Conservation (phyloP, 305 asterid species). For the Fraxinus floribunda region DNA sequence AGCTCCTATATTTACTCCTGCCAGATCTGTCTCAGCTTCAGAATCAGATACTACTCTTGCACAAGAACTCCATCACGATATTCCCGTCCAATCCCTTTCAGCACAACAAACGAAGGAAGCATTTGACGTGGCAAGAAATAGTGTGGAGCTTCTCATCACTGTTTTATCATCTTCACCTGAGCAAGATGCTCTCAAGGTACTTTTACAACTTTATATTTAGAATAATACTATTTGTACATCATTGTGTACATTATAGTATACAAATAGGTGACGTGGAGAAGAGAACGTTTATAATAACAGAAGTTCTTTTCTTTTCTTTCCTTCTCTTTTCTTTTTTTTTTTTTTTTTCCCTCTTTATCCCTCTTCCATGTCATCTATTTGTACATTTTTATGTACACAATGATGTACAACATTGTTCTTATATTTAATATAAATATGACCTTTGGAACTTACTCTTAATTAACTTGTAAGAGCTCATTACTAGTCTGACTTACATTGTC, state of each 20-base stretch:
- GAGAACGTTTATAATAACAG: too few species aligned
- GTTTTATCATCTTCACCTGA: constrained; percentile 95
- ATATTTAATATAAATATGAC: not conserved
- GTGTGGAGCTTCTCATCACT: constrained; percentile 84
- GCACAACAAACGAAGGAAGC: constrained; percentile 92
- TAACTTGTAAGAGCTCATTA: not conserved
- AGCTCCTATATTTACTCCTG: constrained; percentile 94
- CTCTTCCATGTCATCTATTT: too few species aligned
- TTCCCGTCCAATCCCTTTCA: constrained; percentile 60
- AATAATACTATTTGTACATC: not conserved
- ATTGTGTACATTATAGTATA: too few species aligned
- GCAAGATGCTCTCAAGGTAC: constrained; percentile 91
- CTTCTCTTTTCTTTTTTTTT: too few species aligned
- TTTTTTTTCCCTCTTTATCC: too few species aligned
- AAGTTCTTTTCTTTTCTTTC: too few species aligned
- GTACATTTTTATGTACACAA: too few species aligned
- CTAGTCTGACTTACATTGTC: not conserved
- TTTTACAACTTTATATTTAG: constrained; percentile 4
- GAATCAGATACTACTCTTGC: constrained; percentile 41
- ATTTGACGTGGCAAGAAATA: constrained; percentile 92
- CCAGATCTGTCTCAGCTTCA: constrained; percentile 61
- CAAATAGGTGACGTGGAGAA: too few species aligned
- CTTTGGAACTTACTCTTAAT: not conserved
- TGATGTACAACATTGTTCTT: too few species aligned
- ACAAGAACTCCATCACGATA: constrained; percentile 48